A percentile compares a stretch with the other conserved stretches of the same genome.
Evolutionary conservation across 2,329 filamentous ascomycete species (phyloP).

Genomic region (Intubia oerlemansii): DNA sequence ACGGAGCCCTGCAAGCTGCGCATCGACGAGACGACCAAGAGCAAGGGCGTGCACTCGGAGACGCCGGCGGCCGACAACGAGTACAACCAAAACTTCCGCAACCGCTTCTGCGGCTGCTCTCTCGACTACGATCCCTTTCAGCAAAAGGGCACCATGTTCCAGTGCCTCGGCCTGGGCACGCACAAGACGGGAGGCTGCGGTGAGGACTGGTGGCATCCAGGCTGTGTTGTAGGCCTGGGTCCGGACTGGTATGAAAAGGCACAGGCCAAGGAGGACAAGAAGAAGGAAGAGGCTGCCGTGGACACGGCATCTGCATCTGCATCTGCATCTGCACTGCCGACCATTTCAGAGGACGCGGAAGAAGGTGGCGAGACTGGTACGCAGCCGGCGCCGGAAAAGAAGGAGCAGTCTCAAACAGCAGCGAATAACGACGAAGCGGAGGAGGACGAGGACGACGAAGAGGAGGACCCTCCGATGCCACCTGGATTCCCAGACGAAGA

Average conservation of each 20-base stretch:
- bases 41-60: constrained; percentile 63
- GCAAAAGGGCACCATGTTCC: constrained; percentile 96
- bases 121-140: constrained; percentile 73
- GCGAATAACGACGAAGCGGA: constrained; percentile 5
- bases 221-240: constrained; percentile 66
- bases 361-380: no score
- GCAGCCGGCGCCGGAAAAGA: constrained; percentile 13
- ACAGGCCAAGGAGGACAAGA: neutral
- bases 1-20: constrained; percentile 58
- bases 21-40: constrained; percentile 48
- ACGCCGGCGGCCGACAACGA: constrained; percentile 50
- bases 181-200: constrained; percentile 73
- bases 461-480: constrained; percentile 51
- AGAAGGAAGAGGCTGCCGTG: neutral
- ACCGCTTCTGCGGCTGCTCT: constrained; percentile 76
- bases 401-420: no score
- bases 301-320: no score
- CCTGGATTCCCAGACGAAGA: constrained; percentile 78
- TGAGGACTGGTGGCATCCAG: constrained; percentile 95
- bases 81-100: constrained; percentile 92
- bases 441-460: constrained; percentile 13
- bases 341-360: constrained; percentile 5
- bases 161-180: constrained; percentile 71
- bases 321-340: constrained; percentile 3
- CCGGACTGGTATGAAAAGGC: constrained; percentile 46